Conservation (phyloP, 2,329 filamentous ascomycete genomes). For the Xylaria sp. region DNA sequence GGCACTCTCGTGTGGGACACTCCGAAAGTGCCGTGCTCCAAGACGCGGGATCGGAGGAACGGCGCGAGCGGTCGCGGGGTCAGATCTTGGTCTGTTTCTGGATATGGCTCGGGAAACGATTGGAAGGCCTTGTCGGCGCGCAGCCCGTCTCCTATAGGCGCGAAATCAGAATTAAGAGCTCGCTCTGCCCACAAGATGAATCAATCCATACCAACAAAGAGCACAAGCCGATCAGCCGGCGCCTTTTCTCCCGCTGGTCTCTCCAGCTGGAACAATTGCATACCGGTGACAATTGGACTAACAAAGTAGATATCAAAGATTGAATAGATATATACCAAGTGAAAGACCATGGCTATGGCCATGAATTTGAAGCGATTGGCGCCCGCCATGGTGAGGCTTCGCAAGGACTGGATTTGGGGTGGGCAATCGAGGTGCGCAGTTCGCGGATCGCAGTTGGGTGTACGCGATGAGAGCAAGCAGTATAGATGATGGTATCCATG, state of each 20-base stretch:
- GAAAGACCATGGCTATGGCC: constrained; percentile 89
- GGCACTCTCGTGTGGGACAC: constrained; percentile 97
- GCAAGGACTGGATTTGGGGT: constrained; percentile 28
- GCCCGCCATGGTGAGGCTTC: constrained; percentile 60
- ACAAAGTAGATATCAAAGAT: constrained; percentile 99
- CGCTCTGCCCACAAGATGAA: constrained; percentile 9
- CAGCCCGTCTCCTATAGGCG: constrained; percentile 78
- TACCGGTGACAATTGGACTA: constrained; percentile 95
- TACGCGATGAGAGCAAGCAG: background rate
- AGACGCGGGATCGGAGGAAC: constrained; percentile 87
- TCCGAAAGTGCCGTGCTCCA: constrained; percentile 93
- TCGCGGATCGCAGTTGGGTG: constrained; percentile 14
- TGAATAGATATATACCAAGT: constrained; percentile 91
- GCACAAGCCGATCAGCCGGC: constrained; percentile 88
- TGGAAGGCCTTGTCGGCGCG: constrained; percentile 99
- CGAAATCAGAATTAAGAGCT: constrained; percentile 32
- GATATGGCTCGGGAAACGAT: constrained; percentile 87
- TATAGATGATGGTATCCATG: constrained; percentile 19
- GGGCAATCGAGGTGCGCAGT: constrained; percentile 15
- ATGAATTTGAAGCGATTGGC: constrained; percentile 82
- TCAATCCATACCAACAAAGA: constrained; percentile 81
- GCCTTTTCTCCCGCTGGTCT: constrained; percentile 69
- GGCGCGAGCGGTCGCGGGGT: constrained; percentile 84
- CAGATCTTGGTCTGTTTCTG: constrained; percentile 72
- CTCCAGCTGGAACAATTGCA: constrained; percentile 82